Conservation (phyloP, 1,139 yeast genomes). For the Scheffersomyces quercinus region DNA sequence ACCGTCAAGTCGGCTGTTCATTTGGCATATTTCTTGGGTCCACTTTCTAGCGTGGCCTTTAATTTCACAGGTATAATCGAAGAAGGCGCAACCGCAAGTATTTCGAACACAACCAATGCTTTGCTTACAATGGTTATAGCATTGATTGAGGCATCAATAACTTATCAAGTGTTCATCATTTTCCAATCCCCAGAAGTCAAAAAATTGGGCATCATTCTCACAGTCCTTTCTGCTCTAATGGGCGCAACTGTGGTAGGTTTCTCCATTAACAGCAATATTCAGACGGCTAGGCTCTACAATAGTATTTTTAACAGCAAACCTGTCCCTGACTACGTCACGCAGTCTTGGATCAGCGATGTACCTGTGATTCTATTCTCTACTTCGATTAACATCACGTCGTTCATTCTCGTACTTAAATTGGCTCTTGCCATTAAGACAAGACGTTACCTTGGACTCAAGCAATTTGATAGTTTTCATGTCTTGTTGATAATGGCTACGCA, state of each 20-base stretch:
- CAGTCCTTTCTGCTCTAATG: conserved; percentile 39
- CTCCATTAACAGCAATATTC: conserved; percentile 43
- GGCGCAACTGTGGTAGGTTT: conserved; percentile 54
- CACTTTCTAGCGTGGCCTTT: conserved; percentile 51
- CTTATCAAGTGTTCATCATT: conserved; percentile 69
- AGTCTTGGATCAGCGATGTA: conserved; percentile 40
- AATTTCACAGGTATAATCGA: conserved; percentile 48
- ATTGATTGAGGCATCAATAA: conserved; percentile 62
- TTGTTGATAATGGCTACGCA: conserved; percentile 81
- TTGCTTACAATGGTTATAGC: conserved; percentile 60
- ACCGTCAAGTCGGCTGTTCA: conserved; percentile 62
- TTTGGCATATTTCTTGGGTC: conserved; percentile 52
- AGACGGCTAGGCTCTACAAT: conserved; percentile 13
- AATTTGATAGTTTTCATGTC: conserved; percentile 80
- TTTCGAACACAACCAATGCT: conserved; percentile 60
- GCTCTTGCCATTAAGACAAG: conserved; percentile 68
- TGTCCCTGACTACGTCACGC: neutral
- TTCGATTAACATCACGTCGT: conserved; percentile 63
- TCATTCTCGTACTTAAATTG: conserved; percentile 62
- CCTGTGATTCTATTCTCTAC: conserved; percentile 67
- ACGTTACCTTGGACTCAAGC: conserved; percentile 72
- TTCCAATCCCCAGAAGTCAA: conserved; percentile 56
- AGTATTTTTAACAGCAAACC: conserved; percentile 9
- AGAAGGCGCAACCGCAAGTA: conserved; percentile 5
- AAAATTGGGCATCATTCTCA: conserved; percentile 38